A percentile compares a stretch with the other conserved stretches of the same genome.
Conservation (phyloP, 805 yeast species). For the Danielia reshetovae region DNA sequence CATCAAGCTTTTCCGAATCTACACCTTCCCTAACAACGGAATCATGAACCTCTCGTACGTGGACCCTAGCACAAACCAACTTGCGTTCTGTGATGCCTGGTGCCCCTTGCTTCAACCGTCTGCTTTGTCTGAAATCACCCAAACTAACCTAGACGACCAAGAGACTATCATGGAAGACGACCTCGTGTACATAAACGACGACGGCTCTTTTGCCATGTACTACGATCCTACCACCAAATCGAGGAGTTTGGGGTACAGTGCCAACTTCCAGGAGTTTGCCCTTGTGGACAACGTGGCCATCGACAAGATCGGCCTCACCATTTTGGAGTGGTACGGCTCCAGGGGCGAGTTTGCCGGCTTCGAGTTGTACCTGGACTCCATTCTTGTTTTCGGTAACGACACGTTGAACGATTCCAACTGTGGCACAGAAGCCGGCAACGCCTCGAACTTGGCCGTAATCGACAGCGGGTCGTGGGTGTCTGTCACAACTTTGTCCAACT, state of each 20-base stretch:
- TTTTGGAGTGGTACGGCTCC: constrained; percentile 65
- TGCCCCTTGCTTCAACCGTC: constrained; percentile 64
- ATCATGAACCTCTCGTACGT: constrained; percentile 88
- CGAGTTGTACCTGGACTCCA: constrained; percentile 59
- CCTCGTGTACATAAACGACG: constrained; percentile 27
- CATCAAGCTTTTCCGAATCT: constrained; percentile 62
- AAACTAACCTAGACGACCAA: constrained; percentile 19
- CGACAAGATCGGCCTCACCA: constrained; percentile 56
- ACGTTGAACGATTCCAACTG: constrained; percentile 68
- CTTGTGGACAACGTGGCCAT: constrained; percentile 68
- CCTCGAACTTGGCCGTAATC: constrained; percentile 23
- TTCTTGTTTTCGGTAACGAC: constrained; percentile 70
- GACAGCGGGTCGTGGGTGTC: constrained; percentile 29
- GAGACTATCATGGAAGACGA: constrained; percentile 15
- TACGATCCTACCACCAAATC: constrained; percentile 31
- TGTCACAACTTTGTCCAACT: constrained; percentile 18
- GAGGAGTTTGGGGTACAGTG: constrained; percentile 39
- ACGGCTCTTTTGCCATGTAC: constrained; percentile 35
- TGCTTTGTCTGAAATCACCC: constrained; percentile 27
- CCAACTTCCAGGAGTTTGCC: constrained; percentile 73
- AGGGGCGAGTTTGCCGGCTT: constrained; percentile 70
- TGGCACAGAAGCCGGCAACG: constrained; percentile 22
- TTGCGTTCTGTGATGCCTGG: constrained; percentile 74
- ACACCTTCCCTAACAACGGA: constrained; percentile 76
- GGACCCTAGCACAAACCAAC: constrained; percentile 63